Conservation (phyloP, 768 basidiomycete genomes). For the Gymnopilus dilepis region DNA sequence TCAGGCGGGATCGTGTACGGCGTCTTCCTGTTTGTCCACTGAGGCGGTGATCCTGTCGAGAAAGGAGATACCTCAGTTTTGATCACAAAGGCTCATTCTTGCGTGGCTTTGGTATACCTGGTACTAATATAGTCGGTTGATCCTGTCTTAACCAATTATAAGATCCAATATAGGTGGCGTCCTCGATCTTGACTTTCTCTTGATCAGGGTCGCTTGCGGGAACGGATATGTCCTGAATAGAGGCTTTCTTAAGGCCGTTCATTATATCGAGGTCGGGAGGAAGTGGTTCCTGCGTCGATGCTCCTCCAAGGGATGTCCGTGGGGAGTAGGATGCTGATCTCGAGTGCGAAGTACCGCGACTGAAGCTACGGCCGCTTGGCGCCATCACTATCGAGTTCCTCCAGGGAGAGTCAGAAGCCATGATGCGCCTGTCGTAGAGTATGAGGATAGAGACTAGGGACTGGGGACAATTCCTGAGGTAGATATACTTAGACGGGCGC, state of each 20-base stretch:
- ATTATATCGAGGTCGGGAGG: constrained; percentile 42
- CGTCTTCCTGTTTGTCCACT: constrained; percentile 53
- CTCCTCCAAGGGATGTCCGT: constrained; percentile 3
- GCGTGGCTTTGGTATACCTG: constrained; percentile 34
- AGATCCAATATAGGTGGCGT: constrained; percentile 49
- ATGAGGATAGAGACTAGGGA: background rate
- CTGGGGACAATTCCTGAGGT: background rate
- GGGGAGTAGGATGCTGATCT: constrained; percentile 14
- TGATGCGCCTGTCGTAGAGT: constrained; percentile 1
- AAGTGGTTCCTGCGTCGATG: constrained; percentile 23
- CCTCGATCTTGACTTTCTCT: constrained; percentile 31
- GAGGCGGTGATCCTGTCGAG: constrained; percentile 59
- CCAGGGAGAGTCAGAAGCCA: constrained; percentile 26
- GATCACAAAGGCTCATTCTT: background rate
- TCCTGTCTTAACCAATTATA: constrained; percentile 57
- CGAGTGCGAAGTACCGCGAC: constrained; percentile 9
- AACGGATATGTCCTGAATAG: constrained; percentile 32
- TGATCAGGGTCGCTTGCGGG: constrained; percentile 27
- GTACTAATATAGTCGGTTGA: constrained; percentile 58
- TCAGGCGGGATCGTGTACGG: constrained; percentile 65
- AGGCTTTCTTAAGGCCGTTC: constrained; percentile 37
- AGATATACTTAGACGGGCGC: constrained; percentile 9
- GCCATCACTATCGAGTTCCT: constrained; percentile 30
- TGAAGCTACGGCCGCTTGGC: constrained; percentile 23
- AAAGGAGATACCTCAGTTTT: background rate